A percentile compares a stretch with the other conserved stretches of the same genome.
These are phyloP conservation scores for Gaultheria prostrata DNA, from an alignment of 148 eudicot genomes.

Conservation along the genomic window DNA sequence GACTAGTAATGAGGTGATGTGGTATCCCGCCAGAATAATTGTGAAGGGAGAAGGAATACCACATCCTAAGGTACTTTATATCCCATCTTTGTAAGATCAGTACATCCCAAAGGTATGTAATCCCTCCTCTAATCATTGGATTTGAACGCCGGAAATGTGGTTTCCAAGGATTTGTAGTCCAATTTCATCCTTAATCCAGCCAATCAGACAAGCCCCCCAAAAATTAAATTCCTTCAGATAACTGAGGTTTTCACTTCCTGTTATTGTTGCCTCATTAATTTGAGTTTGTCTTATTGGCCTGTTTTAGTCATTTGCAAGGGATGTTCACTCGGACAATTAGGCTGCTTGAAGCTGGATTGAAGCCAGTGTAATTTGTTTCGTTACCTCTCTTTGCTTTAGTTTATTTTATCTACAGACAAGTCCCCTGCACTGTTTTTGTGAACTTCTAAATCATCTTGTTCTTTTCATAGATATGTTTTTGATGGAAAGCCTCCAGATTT, in stretches of 20 bases:
- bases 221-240: neutral
- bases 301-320: constrained; percentile 89
- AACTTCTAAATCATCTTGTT: neutral
- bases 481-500: constrained; percentile 95
- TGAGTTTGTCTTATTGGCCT: constrained; percentile 9
- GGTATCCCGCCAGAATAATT: neutral
- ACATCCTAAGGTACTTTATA: neutral
- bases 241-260: neutral
- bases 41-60: neutral
- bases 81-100: neutral
- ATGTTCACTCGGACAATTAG: constrained; percentile 93
- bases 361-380: constrained; percentile 70
- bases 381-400: neutral
- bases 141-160: neutral
- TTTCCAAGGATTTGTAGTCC: neutral
- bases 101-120: neutral
- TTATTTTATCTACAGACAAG: neutral
- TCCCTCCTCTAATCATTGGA: neutral
- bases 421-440: neutral
- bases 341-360: constrained; percentile 92
- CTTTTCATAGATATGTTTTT: constrained; percentile 68
- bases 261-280: neutral
- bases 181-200: neutral
- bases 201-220: neutral
- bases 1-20: neutral